Conservation (phyloP, 148 eudicot species). For the Agrostemma githago region DNA sequence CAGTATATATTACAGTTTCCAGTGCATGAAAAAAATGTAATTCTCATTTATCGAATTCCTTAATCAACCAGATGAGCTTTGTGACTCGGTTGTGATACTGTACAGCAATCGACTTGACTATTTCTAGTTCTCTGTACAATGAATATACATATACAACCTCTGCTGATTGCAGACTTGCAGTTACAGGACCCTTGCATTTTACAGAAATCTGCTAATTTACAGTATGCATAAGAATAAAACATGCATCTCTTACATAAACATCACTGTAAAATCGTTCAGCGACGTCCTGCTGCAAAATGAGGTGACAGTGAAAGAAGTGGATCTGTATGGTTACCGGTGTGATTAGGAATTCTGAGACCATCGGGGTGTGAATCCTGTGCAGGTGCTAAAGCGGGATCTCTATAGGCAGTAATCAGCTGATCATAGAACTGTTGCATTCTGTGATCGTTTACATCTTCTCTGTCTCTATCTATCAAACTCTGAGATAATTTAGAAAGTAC, state of each 20-base stretch:
- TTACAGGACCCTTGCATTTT: background rate
- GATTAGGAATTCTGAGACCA: slow-evolving; percentile 16
- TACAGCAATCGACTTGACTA: background rate
- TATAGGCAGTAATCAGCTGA: slow-evolving; percentile 39
- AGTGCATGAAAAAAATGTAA: no score
- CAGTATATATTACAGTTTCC: background rate
- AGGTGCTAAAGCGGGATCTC: slow-evolving; percentile 53
- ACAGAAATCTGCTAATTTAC: background rate
- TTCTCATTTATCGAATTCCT: background rate
- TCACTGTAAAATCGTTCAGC: no score
- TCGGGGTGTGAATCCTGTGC: slow-evolving; percentile 25
- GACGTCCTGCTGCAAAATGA: background rate
- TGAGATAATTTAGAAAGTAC: slow-evolving; percentile 16
- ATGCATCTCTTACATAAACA: background rate
- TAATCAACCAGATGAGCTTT: background rate
- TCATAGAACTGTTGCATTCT: slow-evolving; percentile 45
- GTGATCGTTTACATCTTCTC: slow-evolving; percentile 43
- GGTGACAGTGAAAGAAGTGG: slow-evolving; percentile 36
- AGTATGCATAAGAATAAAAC: background rate
- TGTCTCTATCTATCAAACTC: slow-evolving; percentile 58
- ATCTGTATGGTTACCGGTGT: slow-evolving; percentile 30
- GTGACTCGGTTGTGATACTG: background rate
- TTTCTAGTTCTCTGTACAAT: background rate
- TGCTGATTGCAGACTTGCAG: no score
- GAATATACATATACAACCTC: no score